A percentile compares a stretch with the other conserved stretches of the same genome.
Evolutionary conservation across 495 filamentous ascomycete species (phyloP).

Genomic region (Chlorociboria aeruginascens): DNA sequence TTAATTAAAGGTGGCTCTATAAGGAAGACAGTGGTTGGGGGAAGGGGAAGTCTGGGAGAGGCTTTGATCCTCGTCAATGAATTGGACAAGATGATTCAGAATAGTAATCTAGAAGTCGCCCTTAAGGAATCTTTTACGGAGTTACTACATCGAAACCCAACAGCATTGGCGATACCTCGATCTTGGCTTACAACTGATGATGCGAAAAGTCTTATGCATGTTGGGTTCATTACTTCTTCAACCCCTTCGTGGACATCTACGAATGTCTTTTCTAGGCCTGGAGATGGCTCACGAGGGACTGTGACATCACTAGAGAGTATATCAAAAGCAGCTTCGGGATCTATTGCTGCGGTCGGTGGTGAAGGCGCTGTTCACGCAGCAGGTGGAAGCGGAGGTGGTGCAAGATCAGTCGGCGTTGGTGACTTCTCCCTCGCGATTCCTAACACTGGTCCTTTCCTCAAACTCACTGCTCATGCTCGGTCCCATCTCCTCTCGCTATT

Average conservation of each 20-base stretch:
- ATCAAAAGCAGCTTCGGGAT: slow-evolving; percentile 48
- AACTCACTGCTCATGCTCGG: slow-evolving; percentile 54
- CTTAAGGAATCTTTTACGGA: slow-evolving; percentile 47
- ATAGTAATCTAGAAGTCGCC: slow-evolving; percentile 28
- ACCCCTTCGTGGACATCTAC: slow-evolving; percentile 32
- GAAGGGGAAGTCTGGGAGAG: slow-evolving; percentile 57
- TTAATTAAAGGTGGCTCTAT: slow-evolving; percentile 46
- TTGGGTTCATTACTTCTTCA: slow-evolving; percentile 58
- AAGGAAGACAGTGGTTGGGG: slow-evolving; percentile 54
- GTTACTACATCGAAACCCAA: slow-evolving; percentile 43
- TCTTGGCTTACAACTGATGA: slow-evolving; percentile 37
- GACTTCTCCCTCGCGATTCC: slow-evolving; percentile 57
- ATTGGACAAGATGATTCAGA: slow-evolving; percentile 44
- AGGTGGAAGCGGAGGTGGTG: slow-evolving; percentile 31
- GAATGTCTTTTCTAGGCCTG: slow-evolving; percentile 43
- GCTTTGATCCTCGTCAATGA: slow-evolving; percentile 53
- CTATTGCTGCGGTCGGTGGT: slow-evolving; percentile 51
- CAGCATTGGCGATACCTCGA: slow-evolving; percentile 35
- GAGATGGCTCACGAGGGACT: slow-evolving; percentile 28
- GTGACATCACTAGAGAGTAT: slow-evolving; percentile 41
- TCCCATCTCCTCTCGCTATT: slow-evolving; percentile 55
- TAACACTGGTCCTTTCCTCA: slow-evolving; percentile 59
- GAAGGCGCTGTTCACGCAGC: slow-evolving; percentile 38
- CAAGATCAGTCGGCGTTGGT: slow-evolving; percentile 4
- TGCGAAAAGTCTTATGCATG: slow-evolving; percentile 46